Conservation (phyloP, 345 rosid species). For the Combretum micranthum region DNA sequence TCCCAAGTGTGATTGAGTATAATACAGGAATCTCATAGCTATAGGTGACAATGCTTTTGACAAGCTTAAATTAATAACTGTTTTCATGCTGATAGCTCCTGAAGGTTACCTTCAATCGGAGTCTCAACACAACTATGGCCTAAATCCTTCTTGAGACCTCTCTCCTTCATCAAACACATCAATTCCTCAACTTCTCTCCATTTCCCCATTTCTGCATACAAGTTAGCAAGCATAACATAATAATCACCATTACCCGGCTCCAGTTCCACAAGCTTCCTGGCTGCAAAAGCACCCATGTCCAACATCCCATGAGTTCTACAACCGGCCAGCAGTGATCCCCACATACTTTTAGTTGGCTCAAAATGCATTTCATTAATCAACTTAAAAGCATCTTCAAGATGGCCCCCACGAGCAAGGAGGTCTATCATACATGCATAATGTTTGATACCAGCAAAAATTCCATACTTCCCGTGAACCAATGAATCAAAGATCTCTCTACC, state of each 20-base stretch:
- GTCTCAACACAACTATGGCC: slow-evolving; percentile 30
- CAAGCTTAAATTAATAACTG: neutral
- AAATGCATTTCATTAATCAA: slow-evolving; percentile 38
- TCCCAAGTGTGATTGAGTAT: no score
- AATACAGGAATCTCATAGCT: no score
- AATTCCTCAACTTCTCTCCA: slow-evolving; percentile 34
- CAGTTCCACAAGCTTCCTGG: slow-evolving; percentile 41
- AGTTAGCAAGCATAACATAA: slow-evolving; percentile 31
- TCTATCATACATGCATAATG: slow-evolving; percentile 49
- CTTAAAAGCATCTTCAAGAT: slow-evolving; percentile 32
- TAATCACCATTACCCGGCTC: slow-evolving; percentile 40
- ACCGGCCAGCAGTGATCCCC: slow-evolving; percentile 41
- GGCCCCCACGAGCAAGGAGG: slow-evolving; percentile 34
- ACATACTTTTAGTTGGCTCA: slow-evolving; percentile 42
- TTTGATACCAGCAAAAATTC: slow-evolving; percentile 31
- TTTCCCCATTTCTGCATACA: slow-evolving; percentile 47
- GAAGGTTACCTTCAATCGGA: slow-evolving; percentile 9
- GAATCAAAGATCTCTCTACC: slow-evolving; percentile 36
- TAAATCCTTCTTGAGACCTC: slow-evolving; percentile 33
- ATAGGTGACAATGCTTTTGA: no score
- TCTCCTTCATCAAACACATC: slow-evolving; percentile 32
- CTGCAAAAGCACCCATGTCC: slow-evolving; percentile 38
- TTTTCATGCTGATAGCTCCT: neutral
- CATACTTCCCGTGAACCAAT: slow-evolving; percentile 32
- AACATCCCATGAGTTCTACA: slow-evolving; percentile 32